These are phyloP conservation scores for Pisolithus microcarpus DNA, from an alignment of 768 basidiomycete genomes.

Conservation along the genomic window DNA sequence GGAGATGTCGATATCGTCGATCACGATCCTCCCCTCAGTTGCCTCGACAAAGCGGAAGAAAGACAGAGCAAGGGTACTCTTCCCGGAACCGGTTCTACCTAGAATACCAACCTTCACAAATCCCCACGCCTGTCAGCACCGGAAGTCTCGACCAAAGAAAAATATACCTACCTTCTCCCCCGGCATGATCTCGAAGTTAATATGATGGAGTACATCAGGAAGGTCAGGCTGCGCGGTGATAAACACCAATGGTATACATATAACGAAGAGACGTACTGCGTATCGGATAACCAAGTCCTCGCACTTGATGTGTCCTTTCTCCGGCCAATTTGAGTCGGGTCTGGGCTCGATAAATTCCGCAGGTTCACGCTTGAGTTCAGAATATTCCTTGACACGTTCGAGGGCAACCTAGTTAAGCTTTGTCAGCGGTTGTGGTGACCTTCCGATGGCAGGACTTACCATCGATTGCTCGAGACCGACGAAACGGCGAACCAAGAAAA, in stretches of 20 bases:
- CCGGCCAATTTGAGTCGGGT: conserved; percentile 77
- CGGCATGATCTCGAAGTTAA: conserved; percentile 67
- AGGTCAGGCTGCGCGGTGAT: conserved; percentile 58
- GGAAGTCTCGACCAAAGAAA: not conserved
- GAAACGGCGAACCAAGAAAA: conserved; percentile 73
- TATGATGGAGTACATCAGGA: conserved; percentile 73
- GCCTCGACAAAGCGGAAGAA: conserved; percentile 93
- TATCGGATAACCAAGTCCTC: conserved; percentile 73
- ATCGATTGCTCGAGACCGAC: conserved; percentile 89
- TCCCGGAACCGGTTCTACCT: conserved; percentile 66
- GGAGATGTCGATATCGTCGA: conserved; percentile 78
- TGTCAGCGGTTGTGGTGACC: not conserved
- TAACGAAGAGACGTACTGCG: conserved; percentile 45
- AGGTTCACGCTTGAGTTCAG: conserved; percentile 68
- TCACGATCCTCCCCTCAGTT: conserved; percentile 60
- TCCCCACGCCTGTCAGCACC: not conserved
- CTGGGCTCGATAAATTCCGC: conserved; percentile 82
- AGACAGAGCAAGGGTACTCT: conserved; percentile 74
- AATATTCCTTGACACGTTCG: conserved; percentile 89
- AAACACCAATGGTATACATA: conserved; percentile 5
- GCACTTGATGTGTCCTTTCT: conserved; percentile 58
- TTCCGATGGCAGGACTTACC: conserved; percentile 36
- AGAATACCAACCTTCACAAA: conserved; percentile 54
- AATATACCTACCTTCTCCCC: conserved; percentile 58
- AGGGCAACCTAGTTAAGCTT: conserved; percentile 53